A percentile compares a stretch with the other conserved stretches of the same genome.
Evolutionary conservation across 352 stramenopile genomes (phyloP).

Genomic region (Phytopythium mirpurense): DNA sequence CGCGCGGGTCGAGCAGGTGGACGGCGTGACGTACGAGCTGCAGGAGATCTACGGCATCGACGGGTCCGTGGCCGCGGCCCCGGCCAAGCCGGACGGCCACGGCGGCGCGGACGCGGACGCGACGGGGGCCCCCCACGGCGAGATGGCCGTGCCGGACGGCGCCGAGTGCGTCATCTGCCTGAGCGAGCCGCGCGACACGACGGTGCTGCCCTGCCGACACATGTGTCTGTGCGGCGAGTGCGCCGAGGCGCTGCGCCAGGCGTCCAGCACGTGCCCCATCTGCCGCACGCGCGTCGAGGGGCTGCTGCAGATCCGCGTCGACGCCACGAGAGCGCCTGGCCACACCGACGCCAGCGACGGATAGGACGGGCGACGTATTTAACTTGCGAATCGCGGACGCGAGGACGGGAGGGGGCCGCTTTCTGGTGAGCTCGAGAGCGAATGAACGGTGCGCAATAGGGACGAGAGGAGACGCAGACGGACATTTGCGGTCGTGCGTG

Average conservation of each 20-base stretch:
- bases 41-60: slow-evolving; percentile 89
- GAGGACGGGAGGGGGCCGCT: no score
- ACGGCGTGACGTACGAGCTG: slow-evolving; percentile 78
- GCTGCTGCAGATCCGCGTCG: slow-evolving; percentile 74
- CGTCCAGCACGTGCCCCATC: slow-evolving; percentile 75
- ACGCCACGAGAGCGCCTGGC: no score
- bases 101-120: background rate
- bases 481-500: no score
- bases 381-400: no score
- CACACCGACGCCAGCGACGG: slow-evolving; percentile 21
- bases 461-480: no score
- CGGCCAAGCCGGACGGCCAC: slow-evolving; percentile 22
- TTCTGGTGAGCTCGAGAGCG: no score
- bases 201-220: slow-evolving; percentile 78
- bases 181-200: slow-evolving; percentile 76
- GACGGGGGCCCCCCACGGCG: slow-evolving; percentile 14
- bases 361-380: slow-evolving; percentile 9
- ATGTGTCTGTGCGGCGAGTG: slow-evolving; percentile 85
- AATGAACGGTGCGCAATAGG: no score
- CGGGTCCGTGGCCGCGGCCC: slow-evolving; percentile 47
- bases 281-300: slow-evolving; percentile 71
- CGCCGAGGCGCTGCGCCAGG: slow-evolving; percentile 64
- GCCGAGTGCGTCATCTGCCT: slow-evolving; percentile 88
- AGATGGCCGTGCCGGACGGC: slow-evolving; percentile 68
- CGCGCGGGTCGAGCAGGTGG: slow-evolving; percentile 20